Evolutionary conservation across 2,329 filamentous ascomycete genomes (phyloP), one percentile per base, ranked within the genome.

Genomic region (Domatiomyces catenatus): DNA sequence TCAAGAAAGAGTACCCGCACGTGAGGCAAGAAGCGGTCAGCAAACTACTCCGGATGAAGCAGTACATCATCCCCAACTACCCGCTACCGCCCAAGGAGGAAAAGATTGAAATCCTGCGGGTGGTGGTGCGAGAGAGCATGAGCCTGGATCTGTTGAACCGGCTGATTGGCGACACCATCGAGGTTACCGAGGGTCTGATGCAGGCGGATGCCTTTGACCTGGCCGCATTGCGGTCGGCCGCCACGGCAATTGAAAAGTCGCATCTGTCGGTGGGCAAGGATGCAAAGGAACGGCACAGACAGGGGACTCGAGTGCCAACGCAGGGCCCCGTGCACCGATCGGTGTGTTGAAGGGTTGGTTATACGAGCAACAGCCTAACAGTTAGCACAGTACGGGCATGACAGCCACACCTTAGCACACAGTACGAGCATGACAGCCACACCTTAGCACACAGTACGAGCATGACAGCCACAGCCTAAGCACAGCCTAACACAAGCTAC

Each of bases 31-130:
- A 76, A 50, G 73, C 72, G 5, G 70, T 84, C 12, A 79, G 75
- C 49, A 76, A 80, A 17, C 65, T 84, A 42, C 65, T 84, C 50
- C 72, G 81, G 12, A 76, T 77, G 3, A 80, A 80, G 60, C 79
- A 83, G 64, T 84, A 83, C 68, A 84, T 84, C 53, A 79, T 84
- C 51, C 81, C 80, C 19, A 84, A 84, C 67, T 84, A 84, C 61
- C 75, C 78, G 1, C 69, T 84, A 4, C 81, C 81, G 7, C 80
- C 80, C 0, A 70, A 68, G 44, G 77, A 79, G 60, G 74, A 80
- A 15, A 69, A 74, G 49, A 80, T 69, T 0, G 80, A 84, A 64
- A 84, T 84, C 53, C 64, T 84, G 49, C 70, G 81, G n/a, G 73
- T 84, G 0, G 81, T 84, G 2, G 71, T 84, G 5, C 71, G 81